phyloP scores from a whole-genome alignment of 2,329 filamentous ascomycete species.

The Metarhizium anisopliae region DNA sequence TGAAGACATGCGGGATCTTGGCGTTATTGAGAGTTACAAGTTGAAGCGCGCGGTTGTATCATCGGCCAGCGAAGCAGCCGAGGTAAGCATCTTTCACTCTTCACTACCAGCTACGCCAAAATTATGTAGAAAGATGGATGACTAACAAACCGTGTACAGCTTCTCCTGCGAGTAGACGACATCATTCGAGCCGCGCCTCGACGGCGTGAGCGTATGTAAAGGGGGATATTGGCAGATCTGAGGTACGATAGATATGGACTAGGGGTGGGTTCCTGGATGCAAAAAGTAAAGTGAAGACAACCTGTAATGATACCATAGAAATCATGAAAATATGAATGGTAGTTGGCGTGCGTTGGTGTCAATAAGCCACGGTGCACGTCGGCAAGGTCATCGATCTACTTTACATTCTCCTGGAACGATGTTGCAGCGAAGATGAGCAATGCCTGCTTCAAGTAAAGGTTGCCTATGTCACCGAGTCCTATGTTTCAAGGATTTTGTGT shows the following conservation, averaged over 20 bases:
- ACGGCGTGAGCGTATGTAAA: slow-evolving; percentile 30
- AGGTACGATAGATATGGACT: background rate
- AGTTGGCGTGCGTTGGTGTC: slow-evolving; percentile 1
- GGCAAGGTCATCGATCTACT: background rate
- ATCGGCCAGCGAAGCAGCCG: slow-evolving; percentile 90
- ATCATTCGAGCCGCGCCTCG: slow-evolving; percentile 92
- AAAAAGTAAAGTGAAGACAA: background rate
- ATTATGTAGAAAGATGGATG: background rate
- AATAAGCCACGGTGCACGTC: slow-evolving; percentile 9
- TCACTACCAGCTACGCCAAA: background rate
- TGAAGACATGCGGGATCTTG: slow-evolving; percentile 88
- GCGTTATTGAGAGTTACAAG: slow-evolving; percentile 97
- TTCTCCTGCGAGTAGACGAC: slow-evolving; percentile 90
- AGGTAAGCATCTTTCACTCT: slow-evolving; percentile 51
- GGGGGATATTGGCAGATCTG: background rate
- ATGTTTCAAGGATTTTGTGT: too few relatives aligned
- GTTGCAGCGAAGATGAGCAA: background rate
- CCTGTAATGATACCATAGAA: slow-evolving; percentile 31
- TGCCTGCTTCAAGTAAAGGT: background rate
- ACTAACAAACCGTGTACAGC: slow-evolving; percentile 32
- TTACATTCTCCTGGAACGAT: background rate
- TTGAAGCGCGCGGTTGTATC: slow-evolving; percentile 96
- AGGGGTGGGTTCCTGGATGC: background rate
- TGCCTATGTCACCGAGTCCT: background rate
- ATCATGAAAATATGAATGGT: slow-evolving; percentile 19